Conservation (phyloP, 306 rosid species). For the Carpinus fangiana region DNA sequence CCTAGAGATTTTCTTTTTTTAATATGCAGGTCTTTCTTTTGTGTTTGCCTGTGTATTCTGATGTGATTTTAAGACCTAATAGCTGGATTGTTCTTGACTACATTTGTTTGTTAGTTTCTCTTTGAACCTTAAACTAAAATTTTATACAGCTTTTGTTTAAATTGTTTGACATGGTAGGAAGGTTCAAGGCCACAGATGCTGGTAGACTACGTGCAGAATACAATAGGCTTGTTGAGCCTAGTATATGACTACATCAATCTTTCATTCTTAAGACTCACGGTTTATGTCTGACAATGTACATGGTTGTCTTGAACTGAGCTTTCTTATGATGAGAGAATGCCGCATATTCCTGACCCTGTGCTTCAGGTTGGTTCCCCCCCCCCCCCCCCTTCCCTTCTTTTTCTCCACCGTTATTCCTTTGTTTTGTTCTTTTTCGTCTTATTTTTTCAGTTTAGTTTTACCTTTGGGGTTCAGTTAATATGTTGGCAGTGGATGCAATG, state of each 20-base stretch:
- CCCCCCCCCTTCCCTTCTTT: not conserved
- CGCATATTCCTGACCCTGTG: constrained; percentile 97
- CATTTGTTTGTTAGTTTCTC: constrained; percentile 11
- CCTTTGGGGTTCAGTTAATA: constrained; percentile 10
- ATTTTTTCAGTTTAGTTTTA: not conserved
- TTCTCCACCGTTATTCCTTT: not conserved
- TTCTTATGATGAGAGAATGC: constrained; percentile 86
- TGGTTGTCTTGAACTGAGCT: constrained; percentile 16
- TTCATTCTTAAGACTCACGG: constrained; percentile 5
- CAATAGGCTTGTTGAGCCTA: constrained; percentile 78
- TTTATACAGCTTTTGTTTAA: constrained; percentile 42
- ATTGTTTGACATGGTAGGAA: constrained; percentile 83
- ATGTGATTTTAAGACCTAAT: not conserved
- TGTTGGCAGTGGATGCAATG: not conserved
- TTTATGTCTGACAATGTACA: not conserved
- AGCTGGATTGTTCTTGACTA: not conserved
- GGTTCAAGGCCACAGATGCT: constrained; percentile 98
- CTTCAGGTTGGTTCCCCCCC: constrained; percentile 76
- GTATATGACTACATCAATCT: constrained; percentile 39
- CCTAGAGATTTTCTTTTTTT: not conserved
- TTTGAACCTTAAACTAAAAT: constrained; percentile 23
- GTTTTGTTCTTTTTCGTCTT: constrained; percentile 6
- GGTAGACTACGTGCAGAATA: constrained; percentile 93
- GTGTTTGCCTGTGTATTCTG: not conserved
- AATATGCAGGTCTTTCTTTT: not conserved